A percentile compares a stretch with the other conserved stretches of the same genome.
These are phyloP conservation scores for Fraxinus ornus DNA, from an alignment of 305 asterid genomes.

Conservation along the genomic window DNA sequence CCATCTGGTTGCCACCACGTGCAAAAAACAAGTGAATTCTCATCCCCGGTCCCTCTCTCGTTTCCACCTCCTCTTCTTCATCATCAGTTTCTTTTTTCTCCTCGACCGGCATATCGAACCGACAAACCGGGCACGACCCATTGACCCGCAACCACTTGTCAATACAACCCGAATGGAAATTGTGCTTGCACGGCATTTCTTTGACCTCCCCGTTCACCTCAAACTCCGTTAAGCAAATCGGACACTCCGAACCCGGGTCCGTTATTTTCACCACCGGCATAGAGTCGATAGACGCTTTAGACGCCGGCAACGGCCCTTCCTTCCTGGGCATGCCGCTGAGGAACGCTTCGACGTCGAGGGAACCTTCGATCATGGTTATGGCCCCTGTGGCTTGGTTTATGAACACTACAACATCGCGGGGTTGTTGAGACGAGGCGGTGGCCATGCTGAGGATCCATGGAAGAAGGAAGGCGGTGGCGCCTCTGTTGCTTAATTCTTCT, in stretches of 20 bases:
- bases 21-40: slow-evolving; percentile 30
- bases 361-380: slow-evolving; percentile 12
- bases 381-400: slow-evolving; percentile 18
- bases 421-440: not conserved
- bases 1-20: not conserved
- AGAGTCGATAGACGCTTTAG: slow-evolving; percentile 21
- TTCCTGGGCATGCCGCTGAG: not conserved
- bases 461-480: slow-evolving; percentile 19
- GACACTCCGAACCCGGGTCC: slow-evolving; percentile 21
- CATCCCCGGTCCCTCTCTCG: slow-evolving; percentile 21
- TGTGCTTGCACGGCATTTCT: slow-evolving; percentile 28
- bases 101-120: slow-evolving; percentile 20
- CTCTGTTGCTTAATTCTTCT: slow-evolving; percentile 38
- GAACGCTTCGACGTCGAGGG: not conserved
- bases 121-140: slow-evolving; percentile 30
- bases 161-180: slow-evolving; percentile 23
- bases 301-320: slow-evolving; percentile 17
- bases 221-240: slow-evolving; percentile 24
- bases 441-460: slow-evolving; percentile 1
- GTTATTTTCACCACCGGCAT: slow-evolving; percentile 21
- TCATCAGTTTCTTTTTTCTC: not conserved
- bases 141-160: slow-evolving; percentile 30
- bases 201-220: slow-evolving; percentile 18
- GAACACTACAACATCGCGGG: slow-evolving; percentile 11
- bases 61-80: not conserved